These are phyloP conservation scores for Aureobasidium mangrovei DNA, from an alignment of 2,329 filamentous ascomycete species.

Conservation along the genomic window DNA sequence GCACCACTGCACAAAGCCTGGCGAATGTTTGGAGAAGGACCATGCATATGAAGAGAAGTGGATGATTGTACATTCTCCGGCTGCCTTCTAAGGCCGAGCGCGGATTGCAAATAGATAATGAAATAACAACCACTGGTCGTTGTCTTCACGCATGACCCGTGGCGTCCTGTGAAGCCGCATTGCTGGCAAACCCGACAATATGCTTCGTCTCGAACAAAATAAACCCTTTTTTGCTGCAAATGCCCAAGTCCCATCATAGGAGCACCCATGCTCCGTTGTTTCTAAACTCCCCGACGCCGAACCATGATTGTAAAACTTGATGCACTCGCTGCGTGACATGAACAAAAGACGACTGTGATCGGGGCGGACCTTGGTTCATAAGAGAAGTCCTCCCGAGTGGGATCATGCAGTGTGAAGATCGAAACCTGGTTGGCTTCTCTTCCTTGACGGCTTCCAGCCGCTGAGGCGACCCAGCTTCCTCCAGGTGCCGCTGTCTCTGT, in stretches of 20 bases:
- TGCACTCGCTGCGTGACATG: slow-evolving; percentile 14
- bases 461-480: slow-evolving; percentile 31
- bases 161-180: not conserved
- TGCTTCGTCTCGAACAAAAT: not conserved
- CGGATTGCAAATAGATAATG: slow-evolving; percentile 7
- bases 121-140: not conserved
- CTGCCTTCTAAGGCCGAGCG: slow-evolving; percentile 9
- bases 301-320: slow-evolving; percentile 9
- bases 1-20: not conserved
- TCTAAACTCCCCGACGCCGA: slow-evolving; percentile 11
- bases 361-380: slow-evolving; percentile 5
- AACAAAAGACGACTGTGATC: slow-evolving; percentile 5
- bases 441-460: slow-evolving; percentile 28
- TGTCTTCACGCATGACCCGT: not conserved
- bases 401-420: slow-evolving; percentile 9
- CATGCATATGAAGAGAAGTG: not conserved
- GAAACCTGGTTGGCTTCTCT: slow-evolving; percentile 23
- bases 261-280: not conserved
- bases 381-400: slow-evolving; percentile 5
- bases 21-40: not conserved
- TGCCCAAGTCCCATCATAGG: slow-evolving; percentile 1
- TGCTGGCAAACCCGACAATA: no score
- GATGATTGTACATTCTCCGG: slow-evolving; percentile 9
- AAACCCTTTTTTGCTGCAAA: slow-evolving; percentile 4
- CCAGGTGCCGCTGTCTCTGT: slow-evolving; percentile 30